Conservation (phyloP, 2,329 filamentous ascomycete genomes). For the Clonostachys byssicola region DNA sequence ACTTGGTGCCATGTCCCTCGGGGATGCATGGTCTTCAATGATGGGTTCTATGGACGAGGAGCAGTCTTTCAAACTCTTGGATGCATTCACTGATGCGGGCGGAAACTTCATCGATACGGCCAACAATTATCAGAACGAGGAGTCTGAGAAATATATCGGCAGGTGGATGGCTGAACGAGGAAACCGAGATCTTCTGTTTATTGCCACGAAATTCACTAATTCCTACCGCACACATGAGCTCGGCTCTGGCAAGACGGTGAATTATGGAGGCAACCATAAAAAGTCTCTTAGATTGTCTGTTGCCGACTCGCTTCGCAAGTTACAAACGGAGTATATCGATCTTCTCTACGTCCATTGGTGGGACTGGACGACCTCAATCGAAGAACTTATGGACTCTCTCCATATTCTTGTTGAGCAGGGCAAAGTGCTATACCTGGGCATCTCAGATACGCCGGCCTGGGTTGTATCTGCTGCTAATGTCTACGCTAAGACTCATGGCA, state of each 20-base stretch:
- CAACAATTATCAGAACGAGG: slow-evolving; percentile 41
- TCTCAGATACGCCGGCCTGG: slow-evolving; percentile 19
- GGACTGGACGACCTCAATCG: slow-evolving; percentile 13
- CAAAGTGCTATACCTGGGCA: slow-evolving; percentile 19
- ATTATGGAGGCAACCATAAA: slow-evolving; percentile 31
- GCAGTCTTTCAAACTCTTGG: slow-evolving; percentile 47
- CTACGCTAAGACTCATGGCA: slow-evolving; percentile 15
- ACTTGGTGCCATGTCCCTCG: slow-evolving; percentile 41
- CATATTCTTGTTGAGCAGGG: slow-evolving; percentile 14
- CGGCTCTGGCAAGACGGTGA: slow-evolving; percentile 22
- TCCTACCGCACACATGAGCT: slow-evolving; percentile 25
- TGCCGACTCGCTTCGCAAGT: slow-evolving; percentile 29
- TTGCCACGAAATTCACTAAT: slow-evolving; percentile 43
- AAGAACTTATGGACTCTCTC: slow-evolving; percentile 17
- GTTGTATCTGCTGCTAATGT: slow-evolving; percentile 15
- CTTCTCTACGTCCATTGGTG: slow-evolving; percentile 19
- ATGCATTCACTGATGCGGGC: slow-evolving; percentile 46
- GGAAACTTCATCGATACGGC: slow-evolving; percentile 60
- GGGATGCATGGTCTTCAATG: slow-evolving; percentile 28
- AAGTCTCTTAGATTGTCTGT: slow-evolving; percentile 29
- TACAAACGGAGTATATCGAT: slow-evolving; percentile 27
- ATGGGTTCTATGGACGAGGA: slow-evolving; percentile 49
- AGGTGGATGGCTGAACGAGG: slow-evolving; percentile 39
- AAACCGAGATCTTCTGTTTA: slow-evolving; percentile 38
- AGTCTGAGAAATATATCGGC: slow-evolving; percentile 45